These are phyloP conservation scores for Coprinopsis marcescibilis DNA, from an alignment of 768 basidiomycete species.

Conservation along the genomic window DNA sequence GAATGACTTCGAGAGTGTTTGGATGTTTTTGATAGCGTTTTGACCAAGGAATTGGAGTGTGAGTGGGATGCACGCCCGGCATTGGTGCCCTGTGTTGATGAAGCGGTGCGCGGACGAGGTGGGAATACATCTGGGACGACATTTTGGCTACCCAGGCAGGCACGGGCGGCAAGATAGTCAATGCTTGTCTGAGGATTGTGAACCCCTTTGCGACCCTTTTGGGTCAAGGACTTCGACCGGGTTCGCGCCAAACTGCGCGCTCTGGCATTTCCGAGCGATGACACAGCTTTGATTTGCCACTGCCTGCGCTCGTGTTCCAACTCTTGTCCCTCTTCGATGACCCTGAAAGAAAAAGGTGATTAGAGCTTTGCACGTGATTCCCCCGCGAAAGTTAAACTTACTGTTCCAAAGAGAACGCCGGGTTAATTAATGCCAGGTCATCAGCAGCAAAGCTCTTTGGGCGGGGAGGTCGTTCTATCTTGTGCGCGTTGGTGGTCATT, in stretches of 20 bases:
- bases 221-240: conserved; percentile 52
- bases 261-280: conserved; percentile 60
- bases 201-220: conserved; percentile 24
- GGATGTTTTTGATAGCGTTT: conserved; percentile 29
- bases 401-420: conserved; percentile 53
- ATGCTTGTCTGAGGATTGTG: conserved; percentile 31
- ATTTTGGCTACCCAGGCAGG: conserved; percentile 61
- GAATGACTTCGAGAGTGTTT: conserved; percentile 25
- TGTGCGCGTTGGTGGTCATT: no score
- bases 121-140: conserved; percentile 36
- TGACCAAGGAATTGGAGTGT: conserved; percentile 32
- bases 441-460: conserved; percentile 58
- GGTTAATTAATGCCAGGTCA: conserved; percentile 53
- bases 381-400: conserved; percentile 21
- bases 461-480: conserved; percentile 27
- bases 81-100: conserved; percentile 18
- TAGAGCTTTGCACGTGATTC: conserved; percentile 1
- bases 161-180: conserved; percentile 60
- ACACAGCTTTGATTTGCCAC: conserved; percentile 61
- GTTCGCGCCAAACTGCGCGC: conserved; percentile 58
- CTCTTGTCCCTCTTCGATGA: conserved; percentile 56
- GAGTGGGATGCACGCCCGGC: conserved; percentile 24
- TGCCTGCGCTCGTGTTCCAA: conserved; percentile 57
- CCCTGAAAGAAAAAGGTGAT: conserved; percentile 33
- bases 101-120: conserved; percentile 11